Evolutionary conservation across 2,329 filamentous ascomycete genomes (phyloP), one percentile per base, ranked within the genome.

Genomic region (Scolecobasidium constrictum): DNA sequence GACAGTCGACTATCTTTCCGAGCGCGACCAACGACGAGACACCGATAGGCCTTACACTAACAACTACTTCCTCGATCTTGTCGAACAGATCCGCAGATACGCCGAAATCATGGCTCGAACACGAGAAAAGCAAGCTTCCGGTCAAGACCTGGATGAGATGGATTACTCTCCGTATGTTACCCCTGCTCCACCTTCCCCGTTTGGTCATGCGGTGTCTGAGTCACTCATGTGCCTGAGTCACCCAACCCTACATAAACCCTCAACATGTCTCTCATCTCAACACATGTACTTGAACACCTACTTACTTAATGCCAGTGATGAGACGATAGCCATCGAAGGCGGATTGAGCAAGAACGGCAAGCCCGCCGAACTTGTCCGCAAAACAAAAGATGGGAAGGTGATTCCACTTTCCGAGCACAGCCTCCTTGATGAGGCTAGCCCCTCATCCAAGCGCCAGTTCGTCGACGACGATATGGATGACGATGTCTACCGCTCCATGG

Each of bases 51-150:
- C 87, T 52, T 96, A 95, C 71, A 92, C 82, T 73, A 86, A 84
- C 74, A 86, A 86, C 59, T 96, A 96, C 67, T 95, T 95, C 61
- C 82, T 95, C 67, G 90, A 96, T 68, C 79, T 96, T 48, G 81
- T 93, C 61, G 86, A 93, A 61, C 88, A 95, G 75, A 87, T 95
- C 54, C 78, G 81, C 60, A 77, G 86, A 60, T 94, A 94, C 76
- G 88, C 86, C 47, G 77, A 80, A 55, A 84, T 92, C 60, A 78
- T 95, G 55, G 80, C 81, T 49, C 79, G 80, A 52, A 77, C 80
- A 50, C 81, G 86, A 56, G 75, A 82, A 55, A 78, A 78, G 55
- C 70, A 75, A 56, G 71, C 69, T 48, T 70, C 75, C 49, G 69
- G 72, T 47, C 67, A 74, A 53, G 61, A 62, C 36, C 57, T 68